Conservation (phyloP, 2,329 filamentous ascomycete genomes). For the Cordyceps farinosa region DNA sequence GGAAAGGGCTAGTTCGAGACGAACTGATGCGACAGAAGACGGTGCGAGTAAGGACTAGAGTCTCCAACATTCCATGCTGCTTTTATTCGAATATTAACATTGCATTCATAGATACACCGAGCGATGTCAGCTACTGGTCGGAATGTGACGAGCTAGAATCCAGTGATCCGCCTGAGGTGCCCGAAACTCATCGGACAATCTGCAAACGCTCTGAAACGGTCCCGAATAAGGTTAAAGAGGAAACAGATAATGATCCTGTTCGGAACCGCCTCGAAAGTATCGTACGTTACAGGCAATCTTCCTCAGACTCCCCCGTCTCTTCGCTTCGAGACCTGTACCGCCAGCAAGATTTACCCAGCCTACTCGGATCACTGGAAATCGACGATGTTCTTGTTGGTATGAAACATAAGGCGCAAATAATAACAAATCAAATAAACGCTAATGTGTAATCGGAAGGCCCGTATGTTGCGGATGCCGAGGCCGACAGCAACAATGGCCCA, state of each 20-base stretch:
- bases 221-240: neutral
- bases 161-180: no score
- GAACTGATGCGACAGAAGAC: neutral
- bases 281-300: neutral
- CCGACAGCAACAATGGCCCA: neutral
- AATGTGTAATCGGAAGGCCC: neutral
- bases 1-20: neutral
- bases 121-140: conserved; percentile 8
- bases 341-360: conserved; percentile 1
- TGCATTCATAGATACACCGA: neutral
- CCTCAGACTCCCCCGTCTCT: neutral
- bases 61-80: neutral
- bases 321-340: conserved; percentile 7
- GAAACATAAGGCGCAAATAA: neutral
- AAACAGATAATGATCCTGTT: neutral
- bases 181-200: neutral
- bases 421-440: neutral
- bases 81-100: neutral
- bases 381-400: conserved; percentile 7
- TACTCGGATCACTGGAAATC: conserved; percentile 5
- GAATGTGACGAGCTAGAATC: neutral
- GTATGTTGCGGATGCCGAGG: neutral
- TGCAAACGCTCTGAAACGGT: neutral
- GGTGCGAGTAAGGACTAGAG: neutral
- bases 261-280: neutral